Percentiles rank a stretch among this genome's conserved stretches.
Evolutionary conservation across 345 rosid species (phyloP).

Genomic region (Carallia brachiata): DNA sequence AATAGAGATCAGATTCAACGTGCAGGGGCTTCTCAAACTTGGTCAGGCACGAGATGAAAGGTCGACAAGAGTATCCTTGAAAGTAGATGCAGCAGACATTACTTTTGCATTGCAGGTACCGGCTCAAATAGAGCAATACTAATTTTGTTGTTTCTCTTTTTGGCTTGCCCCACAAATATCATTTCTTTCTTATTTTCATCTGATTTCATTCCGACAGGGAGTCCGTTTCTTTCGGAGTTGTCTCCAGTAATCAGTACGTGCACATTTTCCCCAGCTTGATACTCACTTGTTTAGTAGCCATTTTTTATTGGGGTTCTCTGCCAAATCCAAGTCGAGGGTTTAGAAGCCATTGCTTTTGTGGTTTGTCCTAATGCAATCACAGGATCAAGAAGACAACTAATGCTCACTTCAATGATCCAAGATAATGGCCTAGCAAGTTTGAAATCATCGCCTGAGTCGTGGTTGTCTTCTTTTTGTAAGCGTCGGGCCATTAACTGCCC

Average conservation of each 20-base stretch:
- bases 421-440: too few species aligned
- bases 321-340: background rate
- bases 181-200: background rate
- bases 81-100: constrained; percentile 73
- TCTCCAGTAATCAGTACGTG: constrained; percentile 40
- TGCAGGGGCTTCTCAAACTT: constrained; percentile 73
- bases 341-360: background rate
- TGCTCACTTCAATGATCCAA: too few species aligned
- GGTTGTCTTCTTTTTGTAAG: too few species aligned
- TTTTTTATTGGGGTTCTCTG: background rate
- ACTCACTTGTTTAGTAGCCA: background rate
- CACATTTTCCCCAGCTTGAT: background rate
- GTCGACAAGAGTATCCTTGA: constrained; percentile 60
- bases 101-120: constrained; percentile 82
- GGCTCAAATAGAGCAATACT: background rate
- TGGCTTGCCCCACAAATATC: background rate
- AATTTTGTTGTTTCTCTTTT: background rate
- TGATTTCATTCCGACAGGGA: constrained; percentile 47
- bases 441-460: too few species aligned
- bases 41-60: constrained; percentile 72
- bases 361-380: background rate
- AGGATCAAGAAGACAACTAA: too few species aligned
- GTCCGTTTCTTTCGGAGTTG: constrained; percentile 82
- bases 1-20: background rate
- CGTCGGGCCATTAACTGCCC: too few species aligned